Evolutionary conservation across 768 basidiomycete genomes (phyloP).

Genomic region (Trametes gibbosa): DNA sequence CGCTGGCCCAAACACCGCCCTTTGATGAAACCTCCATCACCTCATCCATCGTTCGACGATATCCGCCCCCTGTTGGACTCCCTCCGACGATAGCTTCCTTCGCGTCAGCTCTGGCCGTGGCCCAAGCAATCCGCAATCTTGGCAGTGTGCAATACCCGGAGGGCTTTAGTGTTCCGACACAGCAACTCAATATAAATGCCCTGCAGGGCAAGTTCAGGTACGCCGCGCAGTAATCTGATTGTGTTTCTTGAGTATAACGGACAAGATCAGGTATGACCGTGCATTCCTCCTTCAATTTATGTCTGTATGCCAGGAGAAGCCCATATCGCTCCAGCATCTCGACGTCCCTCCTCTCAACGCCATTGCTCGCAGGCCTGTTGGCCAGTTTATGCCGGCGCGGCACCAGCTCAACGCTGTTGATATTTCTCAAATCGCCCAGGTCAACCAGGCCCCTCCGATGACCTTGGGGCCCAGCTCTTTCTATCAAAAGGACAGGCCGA

Average conservation of each 20-base stretch:
- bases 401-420: slow-evolving; percentile 81
- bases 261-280: slow-evolving; percentile 63
- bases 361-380: too few relatives aligned
- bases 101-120: too few relatives aligned
- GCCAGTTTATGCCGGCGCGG: too few relatives aligned
- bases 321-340: slow-evolving; percentile 26
- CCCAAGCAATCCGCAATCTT: too few relatives aligned
- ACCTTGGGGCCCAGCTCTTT: slow-evolving; percentile 85
- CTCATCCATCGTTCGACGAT: too few relatives aligned
- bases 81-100: too few relatives aligned
- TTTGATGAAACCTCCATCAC: too few relatives aligned
- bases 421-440: slow-evolving; percentile 85
- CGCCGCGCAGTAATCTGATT: not conserved
- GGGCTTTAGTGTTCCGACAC: too few relatives aligned
- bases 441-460: slow-evolving; percentile 61
- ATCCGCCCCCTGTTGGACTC: too few relatives aligned
- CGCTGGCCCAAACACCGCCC: too few relatives aligned
- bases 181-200: not conserved
- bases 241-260: not conserved
- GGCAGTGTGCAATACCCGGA: too few relatives aligned
- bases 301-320: slow-evolving; percentile 86
- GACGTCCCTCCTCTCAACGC: too few relatives aligned
- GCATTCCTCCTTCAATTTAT: slow-evolving; percentile 96
- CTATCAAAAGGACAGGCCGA: slow-evolving; percentile 66
- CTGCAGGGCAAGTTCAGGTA: not conserved